Base-by-base conservation (phyloP, 108 stramenopile species). In the Cyclostephanos tholiformis region DNA sequence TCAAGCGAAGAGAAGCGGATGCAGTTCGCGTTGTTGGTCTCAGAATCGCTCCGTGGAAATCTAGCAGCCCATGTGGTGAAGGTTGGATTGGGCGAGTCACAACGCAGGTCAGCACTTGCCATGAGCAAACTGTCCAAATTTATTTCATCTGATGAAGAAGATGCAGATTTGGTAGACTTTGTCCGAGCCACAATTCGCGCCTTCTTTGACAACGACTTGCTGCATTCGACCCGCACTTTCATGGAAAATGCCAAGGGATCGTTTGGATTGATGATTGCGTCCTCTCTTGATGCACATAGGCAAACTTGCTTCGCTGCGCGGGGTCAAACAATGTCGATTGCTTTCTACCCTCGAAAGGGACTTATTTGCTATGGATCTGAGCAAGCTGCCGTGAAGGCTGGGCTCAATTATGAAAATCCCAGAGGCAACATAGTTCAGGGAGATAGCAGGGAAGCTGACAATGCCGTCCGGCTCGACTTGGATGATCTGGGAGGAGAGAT, bases 131-230 rank as follows among this genome's bases (percentile, higher is more conserved):
- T 80, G 16, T 63, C 67, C 6, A 71, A 73, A 48, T 80, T 80
- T 43, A 38, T 80, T 11, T 65, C 73, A 2, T 55, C 48, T 6
- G 65, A 74, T 43, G 51, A 51, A 36, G 79, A 80, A 41, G 73
- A 80, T 20, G 49, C 41, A 11, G 52, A 68, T 14, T 43, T 74
- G 35, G 26, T 67, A 19, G 25, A n/a, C 32, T 82, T 82, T 51
- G 65, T 84, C 50, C 66, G 57, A 46, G 62, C 38, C 6, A 89
- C 89, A 0, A 70, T 95, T 38, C 63, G 85, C 63, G 89, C 89
- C 8, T 95, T 92, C 77, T 89, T 90, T 41, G 89, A 92, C 76
- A 86, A 89, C 63, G 93, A 95, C 69, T 63, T 95, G 38, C 81
- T 90, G 39, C 71, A 79, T 41, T 87, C 87, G 11, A 86, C 84